Percentiles rank a stretch among this genome's conserved stretches.
These are phyloP conservation scores for Ramichloridium luteum DNA, from an alignment of 2,329 filamentous ascomycete species.

Conservation along the genomic window DNA sequence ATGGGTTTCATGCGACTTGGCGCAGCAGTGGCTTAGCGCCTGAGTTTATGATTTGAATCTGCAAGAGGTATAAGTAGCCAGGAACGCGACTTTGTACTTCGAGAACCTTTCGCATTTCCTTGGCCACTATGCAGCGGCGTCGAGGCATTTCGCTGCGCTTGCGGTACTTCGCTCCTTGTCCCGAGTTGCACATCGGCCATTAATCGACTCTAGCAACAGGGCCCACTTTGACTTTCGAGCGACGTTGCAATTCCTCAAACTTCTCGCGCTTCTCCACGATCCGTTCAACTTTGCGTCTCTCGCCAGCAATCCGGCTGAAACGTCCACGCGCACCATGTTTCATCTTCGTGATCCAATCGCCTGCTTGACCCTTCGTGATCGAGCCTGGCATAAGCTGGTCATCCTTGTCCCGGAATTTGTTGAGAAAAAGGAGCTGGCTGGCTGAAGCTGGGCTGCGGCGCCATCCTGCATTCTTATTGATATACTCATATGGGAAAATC, in stretches of 20 bases:
- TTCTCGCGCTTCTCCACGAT: constrained; percentile 36
- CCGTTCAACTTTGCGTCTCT: constrained; percentile 26
- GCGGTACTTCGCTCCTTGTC: too few relatives aligned
- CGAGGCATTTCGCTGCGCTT: too few relatives aligned
- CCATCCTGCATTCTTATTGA: constrained; percentile 58
- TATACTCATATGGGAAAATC: constrained; percentile 41
- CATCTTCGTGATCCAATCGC: constrained; percentile 85
- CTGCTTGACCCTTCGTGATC: constrained; percentile 67
- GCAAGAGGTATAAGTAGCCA: too few relatives aligned
- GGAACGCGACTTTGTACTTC: too few relatives aligned
- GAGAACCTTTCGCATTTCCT: too few relatives aligned
- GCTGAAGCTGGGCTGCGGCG: constrained; percentile 50
- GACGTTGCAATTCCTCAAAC: constrained; percentile 26
- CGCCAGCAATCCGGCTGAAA: constrained; percentile 31
- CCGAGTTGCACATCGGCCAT: constrained; percentile 14
- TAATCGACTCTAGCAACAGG: constrained; percentile 20
- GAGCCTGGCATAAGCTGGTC: constrained; percentile 43
- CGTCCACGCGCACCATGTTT: constrained; percentile 65
- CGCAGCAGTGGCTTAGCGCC: too few relatives aligned
- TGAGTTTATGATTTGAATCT: too few relatives aligned
- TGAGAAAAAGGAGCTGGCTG: constrained; percentile 55
- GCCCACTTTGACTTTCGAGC: constrained; percentile 38
- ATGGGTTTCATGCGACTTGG: too few relatives aligned
- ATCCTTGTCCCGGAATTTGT: constrained; percentile 47
- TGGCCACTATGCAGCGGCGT: too few relatives aligned